Evolutionary conservation across 495 filamentous ascomycete species (phyloP), one percentile per base, ranked within the genome.

Genomic region (Podospora fimiseda): DNA sequence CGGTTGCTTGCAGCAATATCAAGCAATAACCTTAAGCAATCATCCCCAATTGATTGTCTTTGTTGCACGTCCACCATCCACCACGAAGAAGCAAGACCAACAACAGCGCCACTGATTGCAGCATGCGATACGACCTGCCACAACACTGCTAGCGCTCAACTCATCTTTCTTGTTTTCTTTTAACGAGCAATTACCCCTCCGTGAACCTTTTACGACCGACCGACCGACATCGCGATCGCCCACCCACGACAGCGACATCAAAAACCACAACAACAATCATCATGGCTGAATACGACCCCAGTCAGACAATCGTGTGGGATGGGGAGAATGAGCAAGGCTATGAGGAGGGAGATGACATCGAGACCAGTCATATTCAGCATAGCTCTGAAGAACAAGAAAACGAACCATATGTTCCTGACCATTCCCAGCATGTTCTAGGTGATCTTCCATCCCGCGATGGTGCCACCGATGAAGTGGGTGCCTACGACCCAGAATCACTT

Each of bases 401-500:
- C 61, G 58, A 61, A 60, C 60, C 72, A 66, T 70, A 74, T 66
- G 60, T 69, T 69, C 59, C 72, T 73, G 72, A 73, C 57, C 63
- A 64, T 59, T 60, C 65, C 57, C n/a, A n/a, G n/a, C 68, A 67
- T 67, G 67, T 62, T 66, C 58, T 65, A 58, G 76, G 72, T 70
- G 70, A 75, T 58, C 58, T 60, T 63, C 65, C 63, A 60, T 66
- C 68, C 48, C 57, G 54, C 24, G 67, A 63, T 61, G 61, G 60
- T 50, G 58, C 55, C 53, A 61, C 70, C 56, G 73, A 74, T 55
- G 75, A 73, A 62, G 71, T 61, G 62, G 71, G 65, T 60, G 73
- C 74, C 48, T 77, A 75, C 68, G 72, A 79, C 52, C 77, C 79
- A 54, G 71, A 75, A 52, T 71, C 74, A 13, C 66, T 78, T 61